Conservation (phyloP, 192 early-diverging fungal species). For the Backusella sp. region DNA sequence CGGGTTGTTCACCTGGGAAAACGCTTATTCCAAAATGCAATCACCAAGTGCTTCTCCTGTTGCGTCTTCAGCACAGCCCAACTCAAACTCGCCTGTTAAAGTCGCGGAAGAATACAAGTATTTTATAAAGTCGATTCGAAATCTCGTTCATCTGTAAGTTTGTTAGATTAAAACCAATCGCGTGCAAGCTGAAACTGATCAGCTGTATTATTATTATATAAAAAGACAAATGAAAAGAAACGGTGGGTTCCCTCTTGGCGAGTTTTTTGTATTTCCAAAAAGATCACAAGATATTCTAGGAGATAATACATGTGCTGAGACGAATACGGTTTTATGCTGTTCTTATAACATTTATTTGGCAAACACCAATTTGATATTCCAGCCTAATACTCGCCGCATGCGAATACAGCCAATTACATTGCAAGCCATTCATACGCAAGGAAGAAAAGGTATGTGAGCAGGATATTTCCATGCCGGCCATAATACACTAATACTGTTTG, state of each 20-base stretch:
- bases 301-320: background rate
- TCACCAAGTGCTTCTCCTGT: conserved; percentile 28
- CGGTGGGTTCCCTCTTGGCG: conserved; percentile 28
- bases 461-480: background rate
- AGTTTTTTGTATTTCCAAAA: conserved; percentile 26
- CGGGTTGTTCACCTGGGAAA: conserved; percentile 37
- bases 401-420: conserved; percentile 9
- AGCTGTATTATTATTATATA: background rate
- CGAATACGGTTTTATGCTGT: conserved; percentile 20
- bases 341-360: conserved; percentile 33
- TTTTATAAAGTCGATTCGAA: conserved; percentile 31
- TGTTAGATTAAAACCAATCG: background rate
- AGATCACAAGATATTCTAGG: background rate
- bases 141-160: conserved; percentile 30
- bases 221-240: conserved; percentile 26
- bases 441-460: background rate
- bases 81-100: conserved; percentile 17
- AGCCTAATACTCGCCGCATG: conserved; percentile 27
- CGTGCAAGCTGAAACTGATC: no score
- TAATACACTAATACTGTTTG: background rate
- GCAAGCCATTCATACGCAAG: background rate
- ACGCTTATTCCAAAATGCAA: conserved; percentile 16
- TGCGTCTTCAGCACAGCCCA: conserved; percentile 8
- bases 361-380: conserved; percentile 32
- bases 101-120: conserved; percentile 29